Conservation (phyloP, 257 asterid genomes). For the Cordia subcordata region DNA sequence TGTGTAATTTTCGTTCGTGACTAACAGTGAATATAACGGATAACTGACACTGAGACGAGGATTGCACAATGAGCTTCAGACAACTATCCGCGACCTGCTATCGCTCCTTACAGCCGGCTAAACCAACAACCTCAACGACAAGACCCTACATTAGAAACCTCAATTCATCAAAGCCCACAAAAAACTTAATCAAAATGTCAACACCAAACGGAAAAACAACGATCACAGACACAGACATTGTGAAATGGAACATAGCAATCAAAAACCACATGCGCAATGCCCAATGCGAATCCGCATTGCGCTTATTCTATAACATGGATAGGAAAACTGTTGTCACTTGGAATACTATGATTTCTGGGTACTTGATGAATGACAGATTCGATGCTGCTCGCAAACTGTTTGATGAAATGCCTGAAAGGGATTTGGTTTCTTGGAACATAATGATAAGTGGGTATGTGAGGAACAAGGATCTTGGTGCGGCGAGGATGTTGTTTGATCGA, state of each 20-base stretch:
- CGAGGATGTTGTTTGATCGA: constrained; percentile 60
- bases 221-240: constrained; percentile 44
- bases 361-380: constrained; percentile 42
- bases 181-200: not conserved
- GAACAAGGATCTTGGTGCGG: constrained; percentile 59
- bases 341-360: constrained; percentile 83
- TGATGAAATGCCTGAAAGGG: constrained; percentile 61
- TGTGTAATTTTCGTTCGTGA: too few relatives aligned
- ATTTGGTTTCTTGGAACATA: constrained; percentile 69
- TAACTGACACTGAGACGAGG: constrained; percentile 6
- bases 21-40: too few relatives aligned
- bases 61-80: constrained; percentile 34
- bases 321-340: constrained; percentile 62
- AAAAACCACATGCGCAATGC: constrained; percentile 72
- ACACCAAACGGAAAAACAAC: constrained; percentile 8
- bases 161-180: constrained; percentile 3
- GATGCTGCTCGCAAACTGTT: constrained; percentile 56
- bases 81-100: constrained; percentile 24
- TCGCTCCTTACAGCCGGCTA: constrained; percentile 12
- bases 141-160: not conserved
- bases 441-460: constrained; percentile 68
- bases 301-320: constrained; percentile 69
- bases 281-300: constrained; percentile 54
- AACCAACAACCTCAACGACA: constrained; percentile 2
- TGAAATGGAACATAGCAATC: constrained; percentile 65